Percentiles rank a stretch among this genome's conserved stretches.
These are phyloP conservation scores for Peronospora belbahrii DNA, from an alignment of 352 stramenopile species.

Conservation along the genomic window DNA sequence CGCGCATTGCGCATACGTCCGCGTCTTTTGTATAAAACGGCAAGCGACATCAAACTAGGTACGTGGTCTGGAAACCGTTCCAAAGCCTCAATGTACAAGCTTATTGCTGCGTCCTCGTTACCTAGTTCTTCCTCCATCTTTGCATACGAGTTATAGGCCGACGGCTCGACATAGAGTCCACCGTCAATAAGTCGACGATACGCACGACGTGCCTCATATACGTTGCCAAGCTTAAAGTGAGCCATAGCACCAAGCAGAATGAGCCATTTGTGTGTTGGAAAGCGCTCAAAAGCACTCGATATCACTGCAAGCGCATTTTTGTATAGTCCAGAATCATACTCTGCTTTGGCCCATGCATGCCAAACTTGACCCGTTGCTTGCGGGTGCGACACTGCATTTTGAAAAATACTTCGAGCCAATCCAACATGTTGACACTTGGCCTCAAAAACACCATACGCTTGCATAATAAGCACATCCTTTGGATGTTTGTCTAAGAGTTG, in stretches of 20 bases:
- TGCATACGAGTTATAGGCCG: slow-evolving; percentile 76
- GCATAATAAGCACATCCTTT: slow-evolving; percentile 63
- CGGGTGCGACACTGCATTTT: slow-evolving; percentile 35
- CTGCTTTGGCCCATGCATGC: slow-evolving; percentile 81
- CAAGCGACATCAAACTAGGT: slow-evolving; percentile 71
- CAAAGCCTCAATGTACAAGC: slow-evolving; percentile 58
- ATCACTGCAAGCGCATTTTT: slow-evolving; percentile 69
- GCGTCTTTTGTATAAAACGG: slow-evolving; percentile 50
- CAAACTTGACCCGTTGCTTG: slow-evolving; percentile 68
- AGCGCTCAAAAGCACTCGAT: slow-evolving; percentile 45
- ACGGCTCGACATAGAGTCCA: slow-evolving; percentile 60
- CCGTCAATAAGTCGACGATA: slow-evolving; percentile 71
- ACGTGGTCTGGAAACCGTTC: slow-evolving; percentile 57
- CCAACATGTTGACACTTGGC: slow-evolving; percentile 59
- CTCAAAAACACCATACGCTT: slow-evolving; percentile 72
- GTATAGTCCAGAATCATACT: slow-evolving; percentile 71
- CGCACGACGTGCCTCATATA: slow-evolving; percentile 58
- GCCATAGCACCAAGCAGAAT: slow-evolving; percentile 70
- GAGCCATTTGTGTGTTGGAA: slow-evolving; percentile 80
- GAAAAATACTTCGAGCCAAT: slow-evolving; percentile 61
- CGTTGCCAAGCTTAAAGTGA: slow-evolving; percentile 70
- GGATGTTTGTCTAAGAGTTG: slow-evolving; percentile 42
- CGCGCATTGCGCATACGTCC: slow-evolving; percentile 39
- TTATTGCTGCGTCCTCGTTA: slow-evolving; percentile 53
- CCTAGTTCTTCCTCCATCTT: slow-evolving; percentile 79